Evolutionary conservation across 148 eudicot species (phyloP).

Genomic region (Camellia granthamiana): DNA sequence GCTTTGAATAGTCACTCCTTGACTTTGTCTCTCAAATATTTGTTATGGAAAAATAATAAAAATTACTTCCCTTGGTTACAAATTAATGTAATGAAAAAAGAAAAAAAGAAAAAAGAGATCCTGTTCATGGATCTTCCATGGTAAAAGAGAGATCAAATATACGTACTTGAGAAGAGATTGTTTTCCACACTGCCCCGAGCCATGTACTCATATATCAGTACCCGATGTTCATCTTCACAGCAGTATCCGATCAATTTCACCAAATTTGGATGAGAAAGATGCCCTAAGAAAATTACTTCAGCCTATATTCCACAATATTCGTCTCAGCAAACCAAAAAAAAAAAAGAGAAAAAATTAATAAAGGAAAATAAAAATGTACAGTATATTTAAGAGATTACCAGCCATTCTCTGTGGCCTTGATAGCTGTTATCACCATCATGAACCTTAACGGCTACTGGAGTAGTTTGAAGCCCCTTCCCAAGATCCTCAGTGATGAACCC

Average conservation of each 20-base stretch:
- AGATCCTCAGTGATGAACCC: conserved; percentile 53
- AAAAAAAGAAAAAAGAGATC: background rate
- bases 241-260: conserved; percentile 87
- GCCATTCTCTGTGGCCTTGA: conserved; percentile 94
- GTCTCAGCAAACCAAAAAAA: background rate
- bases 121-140: background rate
- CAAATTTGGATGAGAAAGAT: conserved; percentile 87
- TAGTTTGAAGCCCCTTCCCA: conserved; percentile 41
- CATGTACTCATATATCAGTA: conserved; percentile 83
- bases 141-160: background rate
- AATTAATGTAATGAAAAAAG: background rate
- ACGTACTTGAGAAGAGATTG: conserved; percentile 79
- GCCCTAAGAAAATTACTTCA: conserved; percentile 85
- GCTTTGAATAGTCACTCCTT: background rate
- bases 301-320: conserved; percentile 41
- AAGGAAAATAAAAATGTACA: background rate
- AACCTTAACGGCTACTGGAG: conserved; percentile 87
- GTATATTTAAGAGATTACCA: conserved; percentile 34
- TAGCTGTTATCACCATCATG: conserved; percentile 79
- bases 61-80: background rate
- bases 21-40: background rate
- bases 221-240: conserved; percentile 81
- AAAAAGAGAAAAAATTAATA: background rate
- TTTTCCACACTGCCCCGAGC: conserved; percentile 84
- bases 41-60: too few relatives aligned